A percentile compares a stretch with the other conserved stretches of the same genome.
Conservation (phyloP, 1,284 basidiomycete genomes). For the Apiotrichum veenhuisii region DNA sequence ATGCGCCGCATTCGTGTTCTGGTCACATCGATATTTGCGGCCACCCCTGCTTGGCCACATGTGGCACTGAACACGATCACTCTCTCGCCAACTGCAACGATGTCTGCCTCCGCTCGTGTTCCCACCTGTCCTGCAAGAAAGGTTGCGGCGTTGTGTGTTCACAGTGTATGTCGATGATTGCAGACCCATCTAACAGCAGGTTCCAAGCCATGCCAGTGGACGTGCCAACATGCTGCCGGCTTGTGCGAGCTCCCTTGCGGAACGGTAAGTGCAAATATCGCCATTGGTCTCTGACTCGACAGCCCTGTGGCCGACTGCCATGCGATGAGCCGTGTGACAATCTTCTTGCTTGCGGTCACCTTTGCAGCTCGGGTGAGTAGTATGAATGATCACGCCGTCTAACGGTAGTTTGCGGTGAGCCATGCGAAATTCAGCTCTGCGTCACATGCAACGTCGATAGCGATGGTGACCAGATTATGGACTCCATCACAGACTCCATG, state of each 20-base stretch:
- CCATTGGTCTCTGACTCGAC: background rate
- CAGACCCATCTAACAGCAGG: too few relatives aligned
- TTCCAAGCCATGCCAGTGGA: slow-evolving; percentile 45
- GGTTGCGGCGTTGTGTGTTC: background rate
- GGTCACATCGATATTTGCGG: background rate
- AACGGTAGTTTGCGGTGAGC: slow-evolving; percentile 59
- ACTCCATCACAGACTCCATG: slow-evolving; percentile 61
- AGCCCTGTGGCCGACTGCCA: slow-evolving; percentile 66
- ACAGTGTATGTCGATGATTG: background rate
- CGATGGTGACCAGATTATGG: too few relatives aligned
- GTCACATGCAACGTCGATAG: slow-evolving; percentile 54
- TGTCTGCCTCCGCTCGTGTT: background rate
- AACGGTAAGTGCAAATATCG: slow-evolving; percentile 54
- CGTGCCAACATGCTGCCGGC: slow-evolving; percentile 54
- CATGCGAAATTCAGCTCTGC: slow-evolving; percentile 60
- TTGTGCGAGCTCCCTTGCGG: slow-evolving; percentile 65
- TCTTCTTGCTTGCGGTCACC: slow-evolving; percentile 59
- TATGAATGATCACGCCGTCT: background rate
- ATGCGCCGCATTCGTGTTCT: background rate
- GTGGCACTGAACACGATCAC: background rate
- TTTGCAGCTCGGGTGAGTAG: slow-evolving; percentile 55
- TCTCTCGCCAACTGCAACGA: background rate
- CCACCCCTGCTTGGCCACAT: background rate
- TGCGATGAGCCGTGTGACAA: slow-evolving; percentile 60
- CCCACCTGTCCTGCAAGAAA: background rate